phyloP scores from a whole-genome alignment of 2,329 filamentous ascomycete genomes.

The Penicillium capsulatum region DNA sequence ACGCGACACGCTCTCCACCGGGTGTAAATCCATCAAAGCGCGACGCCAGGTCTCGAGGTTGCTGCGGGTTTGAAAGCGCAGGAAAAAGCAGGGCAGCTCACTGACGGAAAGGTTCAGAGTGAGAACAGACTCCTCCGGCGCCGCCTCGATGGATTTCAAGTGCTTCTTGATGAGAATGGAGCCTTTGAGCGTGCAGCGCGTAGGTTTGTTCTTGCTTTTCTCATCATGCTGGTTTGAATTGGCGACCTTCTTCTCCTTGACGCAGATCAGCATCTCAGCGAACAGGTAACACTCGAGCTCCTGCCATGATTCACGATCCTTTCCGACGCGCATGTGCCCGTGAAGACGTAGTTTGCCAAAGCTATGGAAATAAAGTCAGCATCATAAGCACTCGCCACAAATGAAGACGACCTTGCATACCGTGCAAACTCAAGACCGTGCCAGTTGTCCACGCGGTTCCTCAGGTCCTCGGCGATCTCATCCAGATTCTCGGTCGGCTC shows the following conservation, averaged over 20 bases:
- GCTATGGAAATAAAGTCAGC: constrained; percentile 39
- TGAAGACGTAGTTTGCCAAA: constrained; percentile 91
- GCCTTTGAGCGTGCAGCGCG: constrained; percentile 85
- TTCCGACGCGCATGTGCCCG: constrained; percentile 86
- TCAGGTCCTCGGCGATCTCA: constrained; percentile 79
- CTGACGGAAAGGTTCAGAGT: constrained; percentile 86
- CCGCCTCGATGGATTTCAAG: constrained; percentile 77
- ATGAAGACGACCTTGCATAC: constrained; percentile 41
- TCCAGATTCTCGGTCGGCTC: constrained; percentile 74
- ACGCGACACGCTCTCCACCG: constrained; percentile 57
- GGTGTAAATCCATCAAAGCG: constrained; percentile 77
- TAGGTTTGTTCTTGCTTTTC: constrained; percentile 57
- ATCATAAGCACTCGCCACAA: neutral
- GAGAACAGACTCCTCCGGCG: constrained; percentile 71
- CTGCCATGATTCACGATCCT: constrained; percentile 95
- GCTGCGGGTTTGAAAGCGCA: constrained; percentile 73
- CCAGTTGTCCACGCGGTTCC: constrained; percentile 94
- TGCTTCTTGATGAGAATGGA: constrained; percentile 99
- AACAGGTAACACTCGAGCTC: constrained; percentile 96
- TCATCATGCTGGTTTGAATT: constrained; percentile 59
- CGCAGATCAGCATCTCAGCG: constrained; percentile 97
- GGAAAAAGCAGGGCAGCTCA: constrained; percentile 89
- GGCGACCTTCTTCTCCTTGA: constrained; percentile 86
- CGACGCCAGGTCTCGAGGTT: constrained; percentile 90
- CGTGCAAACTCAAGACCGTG: constrained; percentile 89